Conservation (phyloP, 768 basidiomycete species). For the Termitomyces sp. region DNA sequence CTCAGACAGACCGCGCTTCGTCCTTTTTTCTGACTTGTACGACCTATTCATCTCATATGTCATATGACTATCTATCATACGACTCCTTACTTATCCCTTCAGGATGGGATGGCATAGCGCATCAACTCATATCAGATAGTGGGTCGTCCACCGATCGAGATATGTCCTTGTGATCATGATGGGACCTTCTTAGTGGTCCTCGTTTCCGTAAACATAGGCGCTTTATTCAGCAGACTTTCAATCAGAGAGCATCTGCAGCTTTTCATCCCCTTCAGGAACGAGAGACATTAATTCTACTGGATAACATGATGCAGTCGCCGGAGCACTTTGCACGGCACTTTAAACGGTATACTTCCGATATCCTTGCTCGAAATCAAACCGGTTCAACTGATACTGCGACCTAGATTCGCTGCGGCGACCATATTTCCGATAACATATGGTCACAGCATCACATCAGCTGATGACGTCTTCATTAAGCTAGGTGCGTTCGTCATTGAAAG, state of each 20-base stretch:
- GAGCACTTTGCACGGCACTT: constrained; percentile 36
- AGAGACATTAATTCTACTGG: constrained; percentile 35
- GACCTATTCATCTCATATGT: constrained; percentile 14
- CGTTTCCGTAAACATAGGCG: constrained; percentile 48
- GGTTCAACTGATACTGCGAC: neutral
- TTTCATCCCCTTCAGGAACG: constrained; percentile 38
- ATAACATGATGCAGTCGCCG: constrained; percentile 32
- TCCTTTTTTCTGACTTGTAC: constrained; percentile 42
- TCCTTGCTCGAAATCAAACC: neutral
- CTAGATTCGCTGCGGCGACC: constrained; percentile 40
- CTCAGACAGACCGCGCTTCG: constrained; percentile 45
- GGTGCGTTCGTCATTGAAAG: constrained; percentile 22
- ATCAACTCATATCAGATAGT: constrained; percentile 45
- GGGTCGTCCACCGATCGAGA: constrained; percentile 11
- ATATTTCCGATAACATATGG: constrained; percentile 47
- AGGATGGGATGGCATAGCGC: constrained; percentile 48
- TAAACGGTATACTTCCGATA: constrained; percentile 26
- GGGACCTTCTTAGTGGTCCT: constrained; percentile 30
- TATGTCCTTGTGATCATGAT: neutral
- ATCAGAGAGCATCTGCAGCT: constrained; percentile 31
- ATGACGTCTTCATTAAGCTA: constrained; percentile 38
- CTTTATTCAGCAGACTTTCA: constrained; percentile 45
- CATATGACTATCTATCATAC: neutral
- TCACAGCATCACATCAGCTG: constrained; percentile 34
- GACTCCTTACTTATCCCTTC: neutral